phyloP scores from a whole-genome alignment of 306 rosid genomes.

The Herpetospermum pedunculosum region DNA sequence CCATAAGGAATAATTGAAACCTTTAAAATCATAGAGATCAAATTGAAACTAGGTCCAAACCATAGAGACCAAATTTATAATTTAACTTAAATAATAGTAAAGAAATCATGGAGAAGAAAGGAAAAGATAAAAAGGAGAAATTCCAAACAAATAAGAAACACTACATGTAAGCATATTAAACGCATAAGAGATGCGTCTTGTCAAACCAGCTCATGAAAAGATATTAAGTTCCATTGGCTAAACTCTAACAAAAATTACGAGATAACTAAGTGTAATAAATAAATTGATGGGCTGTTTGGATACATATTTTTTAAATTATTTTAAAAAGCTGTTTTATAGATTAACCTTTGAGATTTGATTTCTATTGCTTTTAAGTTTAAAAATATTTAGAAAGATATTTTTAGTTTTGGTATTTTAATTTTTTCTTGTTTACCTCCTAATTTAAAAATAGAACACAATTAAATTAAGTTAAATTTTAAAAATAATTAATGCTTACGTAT shows the following conservation, averaged over 20 bases:
- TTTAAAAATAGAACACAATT: background rate
- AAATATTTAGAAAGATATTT: background rate
- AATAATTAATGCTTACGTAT: background rate
- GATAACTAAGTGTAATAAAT: background rate
- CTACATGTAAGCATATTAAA: background rate
- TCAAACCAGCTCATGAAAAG: background rate
- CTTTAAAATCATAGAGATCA: too few relatives aligned
- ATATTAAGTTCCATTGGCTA: background rate
- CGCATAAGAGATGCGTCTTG: background rate
- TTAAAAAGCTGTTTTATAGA: background rate
- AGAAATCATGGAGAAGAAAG: background rate
- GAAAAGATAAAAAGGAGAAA: background rate
- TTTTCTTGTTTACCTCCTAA: background rate
- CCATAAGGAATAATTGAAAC: too few relatives aligned
- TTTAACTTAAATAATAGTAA: too few relatives aligned
- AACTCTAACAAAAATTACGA: background rate
- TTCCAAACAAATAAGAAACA: background rate
- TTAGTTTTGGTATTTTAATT: background rate
- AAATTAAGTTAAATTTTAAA: background rate
- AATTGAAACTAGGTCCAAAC: too few relatives aligned
- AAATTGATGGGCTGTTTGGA: background rate
- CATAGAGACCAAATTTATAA: too few relatives aligned
- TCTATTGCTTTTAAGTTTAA: background rate
- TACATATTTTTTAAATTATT: background rate
- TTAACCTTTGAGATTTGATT: background rate